These are phyloP conservation scores for Leptographium wingfieldii DNA, from an alignment of 2,329 filamentous ascomycete species.

Conservation along the genomic window DNA sequence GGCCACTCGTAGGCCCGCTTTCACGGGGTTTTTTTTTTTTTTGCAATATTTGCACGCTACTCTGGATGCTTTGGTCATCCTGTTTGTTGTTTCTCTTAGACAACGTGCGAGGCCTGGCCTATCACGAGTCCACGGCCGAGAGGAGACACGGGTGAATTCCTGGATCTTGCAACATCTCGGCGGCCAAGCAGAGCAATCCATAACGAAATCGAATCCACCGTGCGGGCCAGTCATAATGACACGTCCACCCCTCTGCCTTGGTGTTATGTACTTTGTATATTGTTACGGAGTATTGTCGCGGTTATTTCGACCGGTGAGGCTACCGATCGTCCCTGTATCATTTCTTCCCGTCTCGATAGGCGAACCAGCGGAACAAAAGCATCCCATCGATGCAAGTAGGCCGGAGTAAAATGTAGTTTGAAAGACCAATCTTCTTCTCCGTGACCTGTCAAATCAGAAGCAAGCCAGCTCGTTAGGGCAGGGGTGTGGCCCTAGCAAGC, in stretches of 20 bases:
- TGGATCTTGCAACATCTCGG: not conserved
- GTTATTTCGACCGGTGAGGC: too few relatives aligned
- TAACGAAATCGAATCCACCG: slow-evolving; percentile 10
- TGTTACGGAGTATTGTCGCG: too few relatives aligned
- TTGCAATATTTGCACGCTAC: not conserved
- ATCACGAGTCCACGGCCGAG: slow-evolving; percentile 5
- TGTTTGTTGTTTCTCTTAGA: slow-evolving; percentile 12
- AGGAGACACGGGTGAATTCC: not conserved
- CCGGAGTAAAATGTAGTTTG: too few relatives aligned
- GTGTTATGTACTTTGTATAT: too few relatives aligned
- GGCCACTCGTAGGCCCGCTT: not conserved
- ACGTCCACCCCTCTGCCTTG: not conserved
- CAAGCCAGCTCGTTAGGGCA: not conserved
- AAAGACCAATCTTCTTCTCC: too few relatives aligned
- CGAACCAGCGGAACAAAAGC: too few relatives aligned
- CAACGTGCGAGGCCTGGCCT: slow-evolving; percentile 10
- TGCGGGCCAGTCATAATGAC: not conserved
- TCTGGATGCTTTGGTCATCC: not conserved
- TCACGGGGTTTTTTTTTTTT: not conserved
- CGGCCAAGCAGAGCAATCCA: slow-evolving; percentile 8
- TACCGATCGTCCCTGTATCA: too few relatives aligned
- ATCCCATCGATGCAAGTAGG: too few relatives aligned
- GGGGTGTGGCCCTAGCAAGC: not conserved
- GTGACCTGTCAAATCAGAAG: too few relatives aligned
- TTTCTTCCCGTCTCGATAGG: too few relatives aligned